A percentile compares a stretch with the other conserved stretches of the same genome.
phyloP scores from a whole-genome alignment of 441 rosid genomes.

The Corymbia calophylla region DNA sequence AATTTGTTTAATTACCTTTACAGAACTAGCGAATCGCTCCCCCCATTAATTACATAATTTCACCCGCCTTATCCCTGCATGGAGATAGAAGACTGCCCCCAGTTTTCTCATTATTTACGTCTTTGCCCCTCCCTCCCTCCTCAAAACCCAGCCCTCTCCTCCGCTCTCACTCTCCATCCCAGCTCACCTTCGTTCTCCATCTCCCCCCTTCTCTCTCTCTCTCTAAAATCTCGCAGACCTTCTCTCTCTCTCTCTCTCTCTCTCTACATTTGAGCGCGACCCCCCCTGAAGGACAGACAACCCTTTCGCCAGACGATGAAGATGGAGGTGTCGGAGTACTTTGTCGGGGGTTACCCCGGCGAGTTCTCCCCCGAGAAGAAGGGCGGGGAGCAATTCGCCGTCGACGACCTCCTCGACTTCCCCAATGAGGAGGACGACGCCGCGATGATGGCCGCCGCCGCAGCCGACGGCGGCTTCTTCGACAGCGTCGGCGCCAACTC shows the following conservation, averaged over 20 bases:
- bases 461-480: slow-evolving; percentile 23
- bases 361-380: slow-evolving; percentile 30
- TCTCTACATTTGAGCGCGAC: not conserved
- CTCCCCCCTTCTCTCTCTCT: not conserved
- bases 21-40: slow-evolving; percentile 29
- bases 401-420: slow-evolving; percentile 62
- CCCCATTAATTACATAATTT: slow-evolving; percentile 5
- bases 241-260: not conserved
- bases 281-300: not conserved
- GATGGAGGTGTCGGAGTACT: slow-evolving; percentile 39
- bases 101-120: slow-evolving; percentile 15
- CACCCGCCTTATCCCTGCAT: not conserved
- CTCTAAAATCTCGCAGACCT: not conserved
- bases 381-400: slow-evolving; percentile 33
- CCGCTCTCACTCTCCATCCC: slow-evolving; percentile 6
- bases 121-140: slow-evolving; percentile 24
- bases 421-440: slow-evolving; percentile 33
- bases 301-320: not conserved
- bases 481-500: slow-evolving; percentile 28
- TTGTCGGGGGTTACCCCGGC: slow-evolving; percentile 12
- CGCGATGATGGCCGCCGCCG: not conserved
- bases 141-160: slow-evolving; percentile 29
- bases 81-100: slow-evolving; percentile 9
- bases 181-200: not conserved
- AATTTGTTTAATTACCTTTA: slow-evolving; percentile 2